Evolutionary conservation across 2,329 filamentous ascomycete species (phyloP).

Genomic region (Penicillium sp.): DNA sequence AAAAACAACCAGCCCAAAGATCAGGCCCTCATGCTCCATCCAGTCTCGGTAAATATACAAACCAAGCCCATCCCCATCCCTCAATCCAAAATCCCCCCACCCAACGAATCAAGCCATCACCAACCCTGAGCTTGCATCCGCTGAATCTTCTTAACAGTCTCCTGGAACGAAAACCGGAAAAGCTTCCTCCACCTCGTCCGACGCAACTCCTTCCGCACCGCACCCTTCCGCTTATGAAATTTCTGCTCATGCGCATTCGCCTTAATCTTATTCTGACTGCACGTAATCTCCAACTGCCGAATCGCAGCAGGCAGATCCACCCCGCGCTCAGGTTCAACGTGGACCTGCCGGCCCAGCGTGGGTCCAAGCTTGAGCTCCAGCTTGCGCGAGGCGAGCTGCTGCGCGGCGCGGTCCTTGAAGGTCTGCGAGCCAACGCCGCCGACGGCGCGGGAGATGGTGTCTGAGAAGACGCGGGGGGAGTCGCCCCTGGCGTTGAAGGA

Average conservation of each 20-base stretch:
- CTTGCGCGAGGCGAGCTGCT: conserved; percentile 24
- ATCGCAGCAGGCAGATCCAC: conserved; percentile 33
- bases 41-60: conserved; percentile 20
- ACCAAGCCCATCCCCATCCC: conserved; percentile 3
- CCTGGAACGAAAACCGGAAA: conserved; percentile 47
- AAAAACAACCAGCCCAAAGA: conserved; percentile 5
- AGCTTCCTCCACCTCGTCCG: conserved; percentile 45
- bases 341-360: conserved; percentile 38
- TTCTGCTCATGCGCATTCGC: conserved; percentile 36
- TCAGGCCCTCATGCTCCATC: conserved; percentile 1
- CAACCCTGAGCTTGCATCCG: conserved; percentile 50
- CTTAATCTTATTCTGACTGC: conserved; percentile 37
- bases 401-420: conserved; percentile 9
- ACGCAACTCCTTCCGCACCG: conserved; percentile 42
- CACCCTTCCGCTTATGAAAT: conserved; percentile 46
- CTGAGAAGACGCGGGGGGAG: conserved; percentile 10
- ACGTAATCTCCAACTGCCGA: conserved; percentile 28
- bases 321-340: conserved; percentile 37
- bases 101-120: conserved; percentile 27
- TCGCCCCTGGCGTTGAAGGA: conserved; percentile 3
- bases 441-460: conserved; percentile 26
- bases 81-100: not conserved
- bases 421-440: conserved; percentile 15
- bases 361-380: conserved; percentile 40
- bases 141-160: conserved; percentile 45